A percentile compares a stretch with the other conserved stretches of the same genome.
These are phyloP conservation scores for Cryptococcus sp. DNA, from an alignment of 1,284 basidiomycete species.

Conservation along the genomic window DNA sequence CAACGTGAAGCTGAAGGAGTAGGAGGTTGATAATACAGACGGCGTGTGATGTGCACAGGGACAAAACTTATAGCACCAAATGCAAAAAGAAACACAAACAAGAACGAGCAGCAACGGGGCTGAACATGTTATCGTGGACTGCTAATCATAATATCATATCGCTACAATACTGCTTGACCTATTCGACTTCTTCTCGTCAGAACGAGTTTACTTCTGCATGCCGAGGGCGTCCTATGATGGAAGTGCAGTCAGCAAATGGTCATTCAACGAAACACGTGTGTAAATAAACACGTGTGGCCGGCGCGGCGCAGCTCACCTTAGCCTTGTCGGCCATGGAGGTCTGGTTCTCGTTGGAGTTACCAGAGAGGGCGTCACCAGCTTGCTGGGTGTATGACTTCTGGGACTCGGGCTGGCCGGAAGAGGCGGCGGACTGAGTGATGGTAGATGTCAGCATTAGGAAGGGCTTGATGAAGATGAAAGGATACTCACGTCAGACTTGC, in stretches of 20 bases:
- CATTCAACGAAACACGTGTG: not conserved
- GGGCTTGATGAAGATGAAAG: not conserved
- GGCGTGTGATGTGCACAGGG: too few relatives aligned
- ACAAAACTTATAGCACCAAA: too few relatives aligned
- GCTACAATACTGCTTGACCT: slow-evolving; percentile 9
- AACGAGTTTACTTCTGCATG: slow-evolving; percentile 14
- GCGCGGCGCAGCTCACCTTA: slow-evolving; percentile 18
- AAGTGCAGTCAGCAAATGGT: not conserved
- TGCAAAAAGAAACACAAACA: too few relatives aligned
- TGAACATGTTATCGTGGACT: too few relatives aligned
- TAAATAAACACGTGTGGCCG: too few relatives aligned
- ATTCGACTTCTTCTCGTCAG: not conserved
- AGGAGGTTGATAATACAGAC: too few relatives aligned
- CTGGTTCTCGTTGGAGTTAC: slow-evolving; percentile 39
- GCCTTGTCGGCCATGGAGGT: slow-evolving; percentile 32
- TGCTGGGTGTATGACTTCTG: slow-evolving; percentile 39
- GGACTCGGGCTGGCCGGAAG: slow-evolving; percentile 37
- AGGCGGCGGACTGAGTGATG: slow-evolving; percentile 33
- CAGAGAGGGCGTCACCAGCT: slow-evolving; percentile 35
- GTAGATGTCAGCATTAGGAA: too few relatives aligned
- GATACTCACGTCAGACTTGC: slow-evolving; percentile 38
- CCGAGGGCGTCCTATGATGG: slow-evolving; percentile 21
- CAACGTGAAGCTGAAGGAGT: too few relatives aligned
- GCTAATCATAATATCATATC: slow-evolving; percentile 1
- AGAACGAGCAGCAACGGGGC: too few relatives aligned